Conservation (phyloP, 345 rosid species). For the Reutealis trisperma region DNA sequence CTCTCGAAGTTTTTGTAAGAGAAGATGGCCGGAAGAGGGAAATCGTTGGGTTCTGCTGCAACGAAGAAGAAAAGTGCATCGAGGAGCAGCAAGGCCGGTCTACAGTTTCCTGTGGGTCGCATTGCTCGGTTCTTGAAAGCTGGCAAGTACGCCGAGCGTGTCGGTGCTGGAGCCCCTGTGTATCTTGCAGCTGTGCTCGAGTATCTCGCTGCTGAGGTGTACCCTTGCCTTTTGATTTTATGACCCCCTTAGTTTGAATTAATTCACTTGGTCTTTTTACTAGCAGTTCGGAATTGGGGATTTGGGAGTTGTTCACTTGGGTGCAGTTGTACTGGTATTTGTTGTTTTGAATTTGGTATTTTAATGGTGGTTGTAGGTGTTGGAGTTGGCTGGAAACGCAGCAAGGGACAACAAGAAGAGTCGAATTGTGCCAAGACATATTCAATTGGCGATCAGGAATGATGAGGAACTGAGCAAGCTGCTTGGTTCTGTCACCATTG, state of each 20-base stretch:
- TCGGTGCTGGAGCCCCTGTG: constrained; percentile 32
- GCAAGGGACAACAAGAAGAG: constrained; percentile 42
- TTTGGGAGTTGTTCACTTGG: too few relatives aligned
- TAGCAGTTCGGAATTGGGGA: too few relatives aligned
- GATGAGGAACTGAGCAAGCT: constrained; percentile 31
- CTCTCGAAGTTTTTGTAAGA: neutral
- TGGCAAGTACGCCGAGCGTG: constrained; percentile 35
- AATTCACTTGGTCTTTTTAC: too few relatives aligned
- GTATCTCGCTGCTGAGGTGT: constrained; percentile 24
- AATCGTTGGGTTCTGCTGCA: constrained; percentile 23
- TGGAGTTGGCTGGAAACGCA: constrained; percentile 46
- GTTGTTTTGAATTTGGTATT: neutral
- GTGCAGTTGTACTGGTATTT: too few relatives aligned
- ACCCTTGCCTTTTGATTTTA: neutral
- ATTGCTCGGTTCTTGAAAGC: constrained; percentile 33
- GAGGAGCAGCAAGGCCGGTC: constrained; percentile 25
- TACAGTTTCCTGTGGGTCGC: constrained; percentile 29
- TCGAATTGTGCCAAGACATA: constrained; percentile 34
- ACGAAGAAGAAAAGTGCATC: constrained; percentile 18
- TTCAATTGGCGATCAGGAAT: constrained; percentile 36
- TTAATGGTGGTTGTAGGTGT: constrained; percentile 10
- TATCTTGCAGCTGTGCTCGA: constrained; percentile 6
- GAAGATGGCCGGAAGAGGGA: constrained; percentile 38
- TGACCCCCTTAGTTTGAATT: too few relatives aligned
- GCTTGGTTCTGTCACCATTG: constrained; percentile 26